Percentiles rank a stretch among this genome's conserved stretches.
These are phyloP conservation scores for Austroboletus festivus DNA, from an alignment of 768 basidiomycete genomes.

Conservation along the genomic window DNA sequence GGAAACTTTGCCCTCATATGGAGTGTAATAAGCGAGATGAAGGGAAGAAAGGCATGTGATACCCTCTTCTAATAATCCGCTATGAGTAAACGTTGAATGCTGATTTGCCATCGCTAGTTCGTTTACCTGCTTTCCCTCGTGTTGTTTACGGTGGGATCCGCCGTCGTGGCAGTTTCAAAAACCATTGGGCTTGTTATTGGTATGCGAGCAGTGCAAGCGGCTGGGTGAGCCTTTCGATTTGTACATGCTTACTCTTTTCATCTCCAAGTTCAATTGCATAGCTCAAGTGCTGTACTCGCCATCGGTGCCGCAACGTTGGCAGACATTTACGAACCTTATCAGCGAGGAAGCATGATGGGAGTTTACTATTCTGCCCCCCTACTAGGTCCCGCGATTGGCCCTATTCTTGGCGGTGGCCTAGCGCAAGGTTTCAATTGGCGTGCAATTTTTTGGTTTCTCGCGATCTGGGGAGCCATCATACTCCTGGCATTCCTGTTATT, in stretches of 20 bases:
- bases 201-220: conserved; percentile 64
- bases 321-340: conserved; percentile 72
- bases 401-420: conserved; percentile 67
- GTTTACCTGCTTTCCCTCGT: conserved; percentile 55
- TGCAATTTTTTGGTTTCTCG: conserved; percentile 81
- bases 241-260: background rate
- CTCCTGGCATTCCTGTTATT: conserved; percentile 57
- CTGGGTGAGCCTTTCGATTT: conserved; percentile 42
- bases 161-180: conserved; percentile 55
- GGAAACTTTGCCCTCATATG: conserved; percentile 45
- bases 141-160: conserved; percentile 53
- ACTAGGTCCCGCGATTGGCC: conserved; percentile 66
- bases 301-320: conserved; percentile 73
- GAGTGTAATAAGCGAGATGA: conserved; percentile 45
- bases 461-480: conserved; percentile 54
- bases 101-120: conserved; percentile 30
- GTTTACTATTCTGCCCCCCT: conserved; percentile 79
- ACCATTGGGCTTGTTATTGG: conserved; percentile 59
- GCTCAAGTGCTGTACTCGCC: conserved; percentile 62
- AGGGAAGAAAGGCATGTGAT: conserved; percentile 60
- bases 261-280: conserved; percentile 19
- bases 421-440: conserved; percentile 75
- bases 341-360: conserved; percentile 79
- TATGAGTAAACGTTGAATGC: background rate
- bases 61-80: background rate